Percentiles rank a stretch among this genome's conserved stretches.
These are phyloP conservation scores for Blastobotrys americana DNA, from an alignment of 805 yeast genomes.

Conservation along the genomic window DNA sequence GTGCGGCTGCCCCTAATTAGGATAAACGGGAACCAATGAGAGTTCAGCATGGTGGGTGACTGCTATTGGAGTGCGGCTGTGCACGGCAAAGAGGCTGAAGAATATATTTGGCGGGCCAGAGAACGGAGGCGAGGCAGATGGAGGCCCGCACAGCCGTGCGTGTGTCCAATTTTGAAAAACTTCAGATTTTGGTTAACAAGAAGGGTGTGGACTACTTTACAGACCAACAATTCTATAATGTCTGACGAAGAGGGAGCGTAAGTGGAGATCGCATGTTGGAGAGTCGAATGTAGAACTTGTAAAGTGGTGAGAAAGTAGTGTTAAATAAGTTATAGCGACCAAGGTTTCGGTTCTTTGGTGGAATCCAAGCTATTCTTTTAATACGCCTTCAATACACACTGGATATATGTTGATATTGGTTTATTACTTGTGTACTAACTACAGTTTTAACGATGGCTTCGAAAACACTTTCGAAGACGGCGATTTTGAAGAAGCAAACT, in stretches of 20 bases:
- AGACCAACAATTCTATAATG: constrained; percentile 27
- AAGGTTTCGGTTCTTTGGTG: too few species aligned
- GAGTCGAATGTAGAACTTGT: too few species aligned
- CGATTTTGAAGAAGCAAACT: constrained; percentile 81
- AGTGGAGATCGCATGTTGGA: too few species aligned
- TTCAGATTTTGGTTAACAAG: background rate
- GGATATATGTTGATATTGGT: too few species aligned
- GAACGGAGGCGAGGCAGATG: background rate
- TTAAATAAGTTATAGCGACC: too few species aligned
- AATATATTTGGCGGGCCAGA: background rate
- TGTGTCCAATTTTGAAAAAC: too few species aligned
- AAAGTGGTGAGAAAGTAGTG: too few species aligned
- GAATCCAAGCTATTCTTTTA: too few species aligned
- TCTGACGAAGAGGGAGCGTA: constrained; percentile 40
- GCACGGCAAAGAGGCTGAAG: too few species aligned
- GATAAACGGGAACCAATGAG: background rate
- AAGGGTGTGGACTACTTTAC: background rate
- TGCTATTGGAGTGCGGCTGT: background rate
- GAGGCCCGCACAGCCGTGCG: too few species aligned
- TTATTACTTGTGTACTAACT: constrained; percentile 2
- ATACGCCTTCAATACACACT: too few species aligned
- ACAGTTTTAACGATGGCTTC: constrained; percentile 46
- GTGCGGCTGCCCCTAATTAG: too few species aligned
- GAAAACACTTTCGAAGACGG: constrained; percentile 40
- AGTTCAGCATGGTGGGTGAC: background rate